These are phyloP conservation scores for Monosporascus sp. DNA, from an alignment of 2,329 filamentous ascomycete species.

Conservation along the genomic window DNA sequence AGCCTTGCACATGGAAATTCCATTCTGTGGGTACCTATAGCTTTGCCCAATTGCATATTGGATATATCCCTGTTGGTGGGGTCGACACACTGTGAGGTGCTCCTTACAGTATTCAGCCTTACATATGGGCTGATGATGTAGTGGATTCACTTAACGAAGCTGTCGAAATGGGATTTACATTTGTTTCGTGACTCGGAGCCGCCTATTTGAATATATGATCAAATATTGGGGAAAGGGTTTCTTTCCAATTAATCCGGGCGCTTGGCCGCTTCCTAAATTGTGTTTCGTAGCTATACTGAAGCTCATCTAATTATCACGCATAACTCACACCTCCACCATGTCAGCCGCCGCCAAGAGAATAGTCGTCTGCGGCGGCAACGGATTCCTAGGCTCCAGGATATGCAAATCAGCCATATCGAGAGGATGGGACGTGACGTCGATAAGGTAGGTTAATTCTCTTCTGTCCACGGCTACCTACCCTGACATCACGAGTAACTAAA, in stretches of 20 bases:
- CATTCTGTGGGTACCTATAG: neutral
- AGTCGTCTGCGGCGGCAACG: slow-evolving; percentile 88
- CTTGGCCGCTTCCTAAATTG: neutral
- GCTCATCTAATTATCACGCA: neutral
- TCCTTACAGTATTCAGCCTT: neutral
- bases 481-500: slow-evolving; percentile 3
- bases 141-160: slow-evolving; percentile 8
- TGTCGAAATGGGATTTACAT: too few species aligned
- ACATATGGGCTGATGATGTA: slow-evolving; percentile 22
- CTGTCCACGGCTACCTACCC: neutral
- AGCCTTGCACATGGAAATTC: neutral
- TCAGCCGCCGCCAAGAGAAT: slow-evolving; percentile 66
- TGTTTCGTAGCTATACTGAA: too few species aligned
- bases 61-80: neutral
- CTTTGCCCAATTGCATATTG: neutral
- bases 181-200: neutral
- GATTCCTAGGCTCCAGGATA: slow-evolving; percentile 83
- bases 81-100: neutral
- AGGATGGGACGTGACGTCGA: slow-evolving; percentile 87
- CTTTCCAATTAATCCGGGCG: neutral
- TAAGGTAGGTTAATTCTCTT: slow-evolving; percentile 57
- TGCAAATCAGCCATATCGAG: slow-evolving; percentile 82
- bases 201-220: neutral
- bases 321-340: slow-evolving; percentile 33
- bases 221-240: neutral